Base-by-base conservation (phyloP, 2,329 filamentous ascomycete genomes). In the Xylariaceae sp. region DNA sequence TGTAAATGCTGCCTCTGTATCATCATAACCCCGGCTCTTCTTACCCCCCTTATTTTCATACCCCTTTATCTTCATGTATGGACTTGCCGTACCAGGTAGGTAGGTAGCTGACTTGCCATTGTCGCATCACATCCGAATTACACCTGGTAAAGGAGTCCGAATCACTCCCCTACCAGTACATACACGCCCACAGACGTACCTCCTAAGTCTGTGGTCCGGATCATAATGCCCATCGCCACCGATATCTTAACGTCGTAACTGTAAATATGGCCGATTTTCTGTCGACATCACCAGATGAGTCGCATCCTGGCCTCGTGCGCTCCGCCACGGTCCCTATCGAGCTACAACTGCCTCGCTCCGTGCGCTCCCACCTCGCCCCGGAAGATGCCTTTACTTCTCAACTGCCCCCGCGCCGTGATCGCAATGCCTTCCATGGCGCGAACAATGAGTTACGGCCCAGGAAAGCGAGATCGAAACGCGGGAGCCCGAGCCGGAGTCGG, bases 351-450 rank as follows among this genome's bases (percentile, higher is more conserved):
- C 67, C 71, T 29, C 76, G 77, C 43, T 70, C 77, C 49, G 81
- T 85, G 62, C 84, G 85, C 29, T 85, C 80, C 47, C 85, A 85
- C 58, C 84, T 95, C 40, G 86, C 89, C 3, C 90, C 90, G 15
- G 87, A 92, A 73, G 90, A 95, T 81, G 90, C 89, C 51, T 89
- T 89, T 71, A 80, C 83, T 65, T 73, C 79, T 13, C 70, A 78
- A 15, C 83, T 85, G 1, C 81, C 86, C 36, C 83, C 84, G 4
- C 79, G 83, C 66, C 76, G 71, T 64, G 72, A 78, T 39, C 53
- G 52, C 32, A 59, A 51, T 36, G 46, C 47, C 16, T 47, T 62
- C 34, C 59, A 62, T 61, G 68, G 61, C 44, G 63, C 63, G 15
- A 66, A 58, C 60, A 72, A 60, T 65, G 76, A 69, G 54, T 57